Conservation (phyloP, 2,329 filamentous ascomycete species). For the Coniella lustricola region DNA sequence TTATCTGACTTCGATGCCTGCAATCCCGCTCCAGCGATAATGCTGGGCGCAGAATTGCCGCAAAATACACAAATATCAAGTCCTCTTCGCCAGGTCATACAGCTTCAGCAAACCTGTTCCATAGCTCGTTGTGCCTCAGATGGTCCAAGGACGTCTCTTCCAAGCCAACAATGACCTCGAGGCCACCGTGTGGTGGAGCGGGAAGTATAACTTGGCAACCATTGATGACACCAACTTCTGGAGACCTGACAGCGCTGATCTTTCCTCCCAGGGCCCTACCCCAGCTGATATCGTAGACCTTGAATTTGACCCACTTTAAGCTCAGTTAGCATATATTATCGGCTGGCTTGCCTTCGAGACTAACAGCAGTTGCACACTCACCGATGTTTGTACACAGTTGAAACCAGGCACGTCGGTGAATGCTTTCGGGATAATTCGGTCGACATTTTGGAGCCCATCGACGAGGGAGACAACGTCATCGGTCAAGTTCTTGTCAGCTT, state of each 20-base stretch:
- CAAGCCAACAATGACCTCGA: constrained; percentile 28
- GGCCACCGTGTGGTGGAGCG: constrained; percentile 24
- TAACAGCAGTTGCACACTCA: not conserved
- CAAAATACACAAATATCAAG: too few species aligned
- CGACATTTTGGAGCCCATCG: constrained; percentile 26
- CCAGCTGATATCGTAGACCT: constrained; percentile 27
- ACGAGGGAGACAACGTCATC: constrained; percentile 25
- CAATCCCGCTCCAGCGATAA: too few species aligned
- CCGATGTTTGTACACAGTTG: constrained; percentile 27
- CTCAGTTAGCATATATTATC: not conserved
- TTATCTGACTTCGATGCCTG: too few species aligned
- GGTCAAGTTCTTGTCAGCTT: constrained; percentile 26
- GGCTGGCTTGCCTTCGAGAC: not conserved
- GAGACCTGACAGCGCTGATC: constrained; percentile 25
- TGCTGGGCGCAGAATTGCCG: too few species aligned
- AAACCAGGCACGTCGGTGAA: constrained; percentile 29
- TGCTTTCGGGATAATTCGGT: constrained; percentile 26
- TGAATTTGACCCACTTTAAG: constrained; percentile 24
- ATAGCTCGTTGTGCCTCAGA: constrained; percentile 24
- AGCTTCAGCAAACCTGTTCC: constrained; percentile 18
- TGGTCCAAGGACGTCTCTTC: constrained; percentile 22
- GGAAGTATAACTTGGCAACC: constrained; percentile 26
- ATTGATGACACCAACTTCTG: constrained; percentile 27
- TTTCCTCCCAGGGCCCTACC: constrained; percentile 24
- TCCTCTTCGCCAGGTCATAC: too few species aligned